These are phyloP conservation scores for Fusarium poae DNA, from an alignment of 2,329 filamentous ascomycete species.

Conservation along the genomic window DNA sequence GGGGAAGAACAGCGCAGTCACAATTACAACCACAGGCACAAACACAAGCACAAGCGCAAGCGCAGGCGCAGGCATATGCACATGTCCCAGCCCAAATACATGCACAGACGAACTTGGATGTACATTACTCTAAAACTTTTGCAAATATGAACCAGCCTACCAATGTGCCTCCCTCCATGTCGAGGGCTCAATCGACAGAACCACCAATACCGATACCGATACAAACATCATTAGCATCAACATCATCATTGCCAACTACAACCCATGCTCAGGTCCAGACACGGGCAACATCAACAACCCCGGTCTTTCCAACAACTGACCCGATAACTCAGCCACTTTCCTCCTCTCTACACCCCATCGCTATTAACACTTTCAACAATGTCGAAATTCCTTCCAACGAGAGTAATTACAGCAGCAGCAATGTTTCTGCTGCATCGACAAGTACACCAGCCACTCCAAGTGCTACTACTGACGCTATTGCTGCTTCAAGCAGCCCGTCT, in stretches of 20 bases:
- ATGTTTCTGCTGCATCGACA: slow-evolving; percentile 36
- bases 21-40: slow-evolving; percentile 8
- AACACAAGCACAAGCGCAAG: background rate
- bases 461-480: slow-evolving; percentile 5
- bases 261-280: background rate
- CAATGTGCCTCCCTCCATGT: slow-evolving; percentile 24
- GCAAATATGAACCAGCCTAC: slow-evolving; percentile 17
- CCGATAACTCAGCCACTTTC: slow-evolving; percentile 22
- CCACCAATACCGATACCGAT: background rate
- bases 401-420: slow-evolving; percentile 38
- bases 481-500: slow-evolving; percentile 17
- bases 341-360: slow-evolving; percentile 11
- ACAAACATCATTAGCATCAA: background rate
- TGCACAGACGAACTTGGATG: slow-evolving; percentile 8
- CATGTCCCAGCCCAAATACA: slow-evolving; percentile 8
- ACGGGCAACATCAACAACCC: slow-evolving; percentile 8
- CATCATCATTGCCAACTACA: background rate
- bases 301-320: slow-evolving; percentile 17
- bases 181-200: slow-evolving; percentile 19
- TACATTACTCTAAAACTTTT: slow-evolving; percentile 15
- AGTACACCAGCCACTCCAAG: slow-evolving; percentile 36
- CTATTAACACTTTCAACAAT: slow-evolving; percentile 16
- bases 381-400: slow-evolving; percentile 32
- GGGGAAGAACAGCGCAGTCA: slow-evolving; percentile 14
- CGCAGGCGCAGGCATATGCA: slow-evolving; percentile 3